Base-by-base conservation (phyloP, 768 basidiomycete genomes). In the Hebeloma cylindrosporum region DNA sequence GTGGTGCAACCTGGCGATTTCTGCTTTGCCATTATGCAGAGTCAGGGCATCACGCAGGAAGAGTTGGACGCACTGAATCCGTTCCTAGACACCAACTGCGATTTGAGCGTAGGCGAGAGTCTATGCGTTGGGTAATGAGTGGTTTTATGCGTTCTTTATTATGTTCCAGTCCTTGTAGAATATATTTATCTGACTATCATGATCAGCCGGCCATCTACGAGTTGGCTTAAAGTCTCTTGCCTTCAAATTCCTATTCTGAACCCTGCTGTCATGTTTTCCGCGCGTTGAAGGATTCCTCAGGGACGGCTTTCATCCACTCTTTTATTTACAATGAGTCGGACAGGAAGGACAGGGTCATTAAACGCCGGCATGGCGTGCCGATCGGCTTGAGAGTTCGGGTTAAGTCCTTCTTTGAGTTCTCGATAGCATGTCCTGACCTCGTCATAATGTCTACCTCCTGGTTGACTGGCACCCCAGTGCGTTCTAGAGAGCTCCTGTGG, bases 21-120 rank as follows among this genome's bases (percentile, higher is more conserved):
- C 30, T 50, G 48, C 31, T 50, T 40, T 31, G 43, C 35, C 8
- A 50, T 50, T 34, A 44, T 40, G 3, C 30, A 37, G 29, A 33
- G 30, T 13, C 48, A 50, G 26, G 36, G n/a, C 11, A 50, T 50
- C 20, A 50, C 48, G 11, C 48, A 50, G 37, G 30, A 37, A 13
- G 37, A 44, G 37, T 27, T 50, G 36, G 22, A 44, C 20, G 22
- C 43, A 7, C 27, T 45, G 30, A 50, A 44, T 30, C 48, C 48
- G 28, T 40, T 34, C 32, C 20, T 50, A 13, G 48, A 50, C 28
- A 13, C 43, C 5, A 45, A 50, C 29, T 50, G 48, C 16, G 48
- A 50, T 45, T 41, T 50, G 23, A 50, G 43, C 18, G 38, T 45
- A 17, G 43, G 40, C 7, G 43, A 50, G 27, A 50, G 38, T 30